A percentile compares a stretch with the other conserved stretches of the same genome.
Conservation (phyloP, 2,329 filamentous ascomycete species). For the Helminthosporium solani region DNA sequence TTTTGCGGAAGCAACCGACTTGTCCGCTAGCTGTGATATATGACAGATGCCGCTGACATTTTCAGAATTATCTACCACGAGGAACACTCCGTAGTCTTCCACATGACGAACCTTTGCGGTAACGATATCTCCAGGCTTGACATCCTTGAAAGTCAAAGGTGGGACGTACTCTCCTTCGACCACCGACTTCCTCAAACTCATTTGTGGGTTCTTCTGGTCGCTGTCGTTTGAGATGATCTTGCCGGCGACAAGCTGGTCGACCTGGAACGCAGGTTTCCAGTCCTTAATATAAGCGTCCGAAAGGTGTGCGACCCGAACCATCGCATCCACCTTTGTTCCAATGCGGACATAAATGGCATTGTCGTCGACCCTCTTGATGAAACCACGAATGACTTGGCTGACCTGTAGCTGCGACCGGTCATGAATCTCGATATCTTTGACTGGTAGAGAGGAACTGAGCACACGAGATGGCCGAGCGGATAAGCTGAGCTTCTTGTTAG, state of each 20-base stretch:
- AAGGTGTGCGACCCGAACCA: slow-evolving; percentile 82
- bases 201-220: slow-evolving; percentile 69
- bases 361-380: slow-evolving; percentile 85
- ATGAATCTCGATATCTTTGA: slow-evolving; percentile 78
- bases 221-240: slow-evolving; percentile 74
- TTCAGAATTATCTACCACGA: slow-evolving; percentile 80
- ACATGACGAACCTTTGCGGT: slow-evolving; percentile 92
- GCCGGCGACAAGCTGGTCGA: slow-evolving; percentile 88
- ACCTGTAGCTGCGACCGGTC: slow-evolving; percentile 68
- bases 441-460: slow-evolving; percentile 76
- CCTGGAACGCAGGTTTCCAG: slow-evolving; percentile 86
- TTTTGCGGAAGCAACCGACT: slow-evolving; percentile 77
- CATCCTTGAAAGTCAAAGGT: slow-evolving; percentile 70
- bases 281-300: slow-evolving; percentile 92
- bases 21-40: slow-evolving; percentile 86
- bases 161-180: slow-evolving; percentile 77
- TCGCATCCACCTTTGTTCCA: slow-evolving; percentile 76
- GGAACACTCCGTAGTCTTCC: slow-evolving; percentile 92
- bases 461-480: slow-evolving; percentile 86
- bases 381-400: slow-evolving; percentile 83
- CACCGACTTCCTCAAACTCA: slow-evolving; percentile 84
- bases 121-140: slow-evolving; percentile 76
- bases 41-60: slow-evolving; percentile 95
- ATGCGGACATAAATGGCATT: slow-evolving; percentile 86
- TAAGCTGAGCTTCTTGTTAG: slow-evolving; percentile 80